These are phyloP conservation scores for Talaromyces sp. DNA, from an alignment of 2,329 filamentous ascomycete genomes.

Conservation along the genomic window DNA sequence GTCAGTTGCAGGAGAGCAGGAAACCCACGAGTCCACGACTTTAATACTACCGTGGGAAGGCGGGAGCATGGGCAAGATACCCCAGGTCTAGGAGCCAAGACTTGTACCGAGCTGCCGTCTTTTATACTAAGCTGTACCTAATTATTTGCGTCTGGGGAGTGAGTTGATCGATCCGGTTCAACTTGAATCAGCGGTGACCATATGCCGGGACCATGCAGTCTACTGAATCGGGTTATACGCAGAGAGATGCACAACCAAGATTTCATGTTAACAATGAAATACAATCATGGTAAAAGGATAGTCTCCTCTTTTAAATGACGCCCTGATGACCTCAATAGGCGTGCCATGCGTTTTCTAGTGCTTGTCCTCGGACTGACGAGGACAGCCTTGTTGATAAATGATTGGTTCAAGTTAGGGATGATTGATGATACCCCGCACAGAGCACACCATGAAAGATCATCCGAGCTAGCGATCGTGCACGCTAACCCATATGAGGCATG, in stretches of 20 bases:
- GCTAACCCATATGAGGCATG: too few relatives aligned
- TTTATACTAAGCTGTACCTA: too few relatives aligned
- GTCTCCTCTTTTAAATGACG: not conserved
- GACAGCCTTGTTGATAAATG: not conserved
- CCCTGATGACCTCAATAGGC: conserved; percentile 6
- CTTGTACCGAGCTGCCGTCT: too few relatives aligned
- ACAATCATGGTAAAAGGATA: not conserved
- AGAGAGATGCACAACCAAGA: conserved; percentile 3
- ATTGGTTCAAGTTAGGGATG: not conserved
- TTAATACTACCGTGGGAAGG: too few relatives aligned
- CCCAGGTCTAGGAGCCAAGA: too few relatives aligned
- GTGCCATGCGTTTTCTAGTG: conserved; percentile 1
- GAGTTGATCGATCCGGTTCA: not conserved
- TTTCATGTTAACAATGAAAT: not conserved
- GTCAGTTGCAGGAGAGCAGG: too few relatives aligned
- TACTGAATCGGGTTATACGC: not conserved
- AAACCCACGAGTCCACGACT: too few relatives aligned
- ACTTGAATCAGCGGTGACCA: conserved; percentile 3
- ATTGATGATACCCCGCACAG: conserved; percentile 12
- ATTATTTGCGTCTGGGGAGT: not conserved
- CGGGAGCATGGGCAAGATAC: too few relatives aligned
- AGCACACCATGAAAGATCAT: not conserved
- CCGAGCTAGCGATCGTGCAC: too few relatives aligned
- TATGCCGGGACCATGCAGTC: not conserved
- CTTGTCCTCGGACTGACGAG: not conserved